A percentile compares a stretch with the other conserved stretches of the same genome.
Conservation (phyloP, 2,329 filamentous ascomycete genomes). For the Aspergillus melleus region DNA sequence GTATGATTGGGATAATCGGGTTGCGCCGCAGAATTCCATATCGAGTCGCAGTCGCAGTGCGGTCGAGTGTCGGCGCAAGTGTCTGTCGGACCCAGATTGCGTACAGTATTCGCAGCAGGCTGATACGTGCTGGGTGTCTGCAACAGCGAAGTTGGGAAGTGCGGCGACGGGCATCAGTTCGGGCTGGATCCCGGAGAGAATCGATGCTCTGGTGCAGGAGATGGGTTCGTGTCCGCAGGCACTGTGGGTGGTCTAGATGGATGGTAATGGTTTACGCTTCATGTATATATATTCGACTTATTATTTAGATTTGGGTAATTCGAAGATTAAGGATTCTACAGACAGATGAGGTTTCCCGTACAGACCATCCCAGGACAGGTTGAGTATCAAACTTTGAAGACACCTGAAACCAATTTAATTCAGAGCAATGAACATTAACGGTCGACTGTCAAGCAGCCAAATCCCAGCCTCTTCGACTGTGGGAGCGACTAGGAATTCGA, state of each 20-base stretch:
- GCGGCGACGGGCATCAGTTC: not conserved
- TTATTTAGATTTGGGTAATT: not conserved
- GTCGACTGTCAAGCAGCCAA: no score
- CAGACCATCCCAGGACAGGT: no score
- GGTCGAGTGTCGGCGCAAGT: slow-evolving; percentile 5
- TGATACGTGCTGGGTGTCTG: slow-evolving; percentile 6
- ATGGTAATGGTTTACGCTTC: not conserved
- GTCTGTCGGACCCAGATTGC: slow-evolving; percentile 1
- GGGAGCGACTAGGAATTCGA: not conserved
- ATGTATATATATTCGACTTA: not conserved
- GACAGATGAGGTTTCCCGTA: no score
- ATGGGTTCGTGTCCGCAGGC: not conserved
- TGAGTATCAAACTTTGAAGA: no score
- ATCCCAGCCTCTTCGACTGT: no score
- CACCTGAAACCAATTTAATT: no score
- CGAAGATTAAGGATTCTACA: not conserved
- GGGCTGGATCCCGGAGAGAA: not conserved
- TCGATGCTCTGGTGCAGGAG: not conserved
- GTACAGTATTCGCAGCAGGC: slow-evolving; percentile 7
- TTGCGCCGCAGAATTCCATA: slow-evolving; percentile 8
- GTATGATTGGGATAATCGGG: slow-evolving; percentile 27
- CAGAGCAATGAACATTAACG: no score
- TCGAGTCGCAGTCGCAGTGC: not conserved
- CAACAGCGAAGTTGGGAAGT: not conserved
- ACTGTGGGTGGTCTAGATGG: not conserved